phyloP scores from a whole-genome alignment of 768 basidiomycete species.

The Pleurotus tuber-regium region DNA sequence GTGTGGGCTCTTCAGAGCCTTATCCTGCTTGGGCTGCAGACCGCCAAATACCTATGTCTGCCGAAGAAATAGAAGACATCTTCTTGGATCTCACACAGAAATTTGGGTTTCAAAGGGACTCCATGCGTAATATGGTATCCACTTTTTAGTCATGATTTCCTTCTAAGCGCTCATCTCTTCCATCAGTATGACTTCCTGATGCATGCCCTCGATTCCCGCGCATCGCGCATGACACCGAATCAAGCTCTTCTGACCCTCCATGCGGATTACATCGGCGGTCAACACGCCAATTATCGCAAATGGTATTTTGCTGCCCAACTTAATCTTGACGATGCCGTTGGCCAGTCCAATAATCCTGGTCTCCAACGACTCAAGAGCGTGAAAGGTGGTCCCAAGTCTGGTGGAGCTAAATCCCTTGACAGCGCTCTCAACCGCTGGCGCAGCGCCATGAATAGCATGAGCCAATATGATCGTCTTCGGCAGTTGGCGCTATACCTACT shows the following conservation, averaged over 20 bases:
- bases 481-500: conserved; percentile 95
- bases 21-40: conserved; percentile 97
- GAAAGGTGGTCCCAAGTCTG: conserved; percentile 51
- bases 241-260: conserved; percentile 96
- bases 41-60: conserved; percentile 92
- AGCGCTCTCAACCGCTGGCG: conserved; percentile 94
- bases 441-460: conserved; percentile 99
- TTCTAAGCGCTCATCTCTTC: conserved; percentile 14
- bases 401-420: conserved; percentile 78
- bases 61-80: conserved; percentile 98
- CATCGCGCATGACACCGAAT: conserved; percentile 97
- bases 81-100: conserved; percentile 98
- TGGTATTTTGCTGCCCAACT: conserved; percentile 99
- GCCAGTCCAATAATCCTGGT: conserved; percentile 91
- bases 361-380: conserved; percentile 86
- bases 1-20: conserved; percentile 53
- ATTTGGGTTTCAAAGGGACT: conserved; percentile 96
- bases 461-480: conserved; percentile 94
- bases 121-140: conserved; percentile 90
- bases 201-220: conserved; percentile 95
- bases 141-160: conserved; percentile 5
- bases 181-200: conserved; percentile 92
- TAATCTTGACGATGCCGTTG: conserved; percentile 98
- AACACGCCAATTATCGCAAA: conserved; percentile 98
- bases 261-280: conserved; percentile 98